These are phyloP conservation scores for Nyssa sinensis DNA, from an alignment of 148 eudicot genomes.

Conservation along the genomic window DNA sequence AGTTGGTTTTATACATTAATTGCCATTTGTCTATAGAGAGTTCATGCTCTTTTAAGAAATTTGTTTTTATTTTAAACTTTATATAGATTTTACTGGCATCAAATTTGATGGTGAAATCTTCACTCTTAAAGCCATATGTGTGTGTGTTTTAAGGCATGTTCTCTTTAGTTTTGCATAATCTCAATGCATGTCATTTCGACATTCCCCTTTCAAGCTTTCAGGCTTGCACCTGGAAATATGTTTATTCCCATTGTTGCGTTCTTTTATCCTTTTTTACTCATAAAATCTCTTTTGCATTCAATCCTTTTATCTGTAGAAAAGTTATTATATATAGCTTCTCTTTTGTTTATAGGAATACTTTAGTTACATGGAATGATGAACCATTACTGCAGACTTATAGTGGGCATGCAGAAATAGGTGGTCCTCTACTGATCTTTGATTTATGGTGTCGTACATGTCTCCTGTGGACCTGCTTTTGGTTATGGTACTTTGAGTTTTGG, in stretches of 20 bases:
- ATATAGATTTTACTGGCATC: background rate
- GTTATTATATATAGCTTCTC: background rate
- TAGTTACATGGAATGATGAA: too few relatives aligned
- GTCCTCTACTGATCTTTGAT: background rate
- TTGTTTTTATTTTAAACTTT: background rate
- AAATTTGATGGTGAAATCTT: background rate
- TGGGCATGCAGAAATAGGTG: constrained; percentile 8
- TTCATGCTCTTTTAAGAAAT: background rate
- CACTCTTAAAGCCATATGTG: background rate
- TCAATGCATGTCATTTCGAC: background rate
- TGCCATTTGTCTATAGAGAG: background rate
- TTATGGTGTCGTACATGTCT: background rate
- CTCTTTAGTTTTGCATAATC: background rate
- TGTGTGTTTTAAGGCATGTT: background rate
- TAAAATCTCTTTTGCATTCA: too few relatives aligned
- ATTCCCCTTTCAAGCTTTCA: background rate
- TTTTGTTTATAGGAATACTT: background rate
- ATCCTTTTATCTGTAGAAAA: too few relatives aligned
- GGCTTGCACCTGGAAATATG: background rate
- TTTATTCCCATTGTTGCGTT: background rate
- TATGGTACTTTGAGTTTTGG: background rate
- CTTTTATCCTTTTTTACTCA: background rate
- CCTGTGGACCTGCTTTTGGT: background rate
- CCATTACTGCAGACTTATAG: background rate
- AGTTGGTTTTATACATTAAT: too few relatives aligned